Evolutionary conservation across 2,329 filamentous ascomycete species (phyloP), one percentile per base, ranked within the genome.

Genomic region (Xylaria sp.): DNA sequence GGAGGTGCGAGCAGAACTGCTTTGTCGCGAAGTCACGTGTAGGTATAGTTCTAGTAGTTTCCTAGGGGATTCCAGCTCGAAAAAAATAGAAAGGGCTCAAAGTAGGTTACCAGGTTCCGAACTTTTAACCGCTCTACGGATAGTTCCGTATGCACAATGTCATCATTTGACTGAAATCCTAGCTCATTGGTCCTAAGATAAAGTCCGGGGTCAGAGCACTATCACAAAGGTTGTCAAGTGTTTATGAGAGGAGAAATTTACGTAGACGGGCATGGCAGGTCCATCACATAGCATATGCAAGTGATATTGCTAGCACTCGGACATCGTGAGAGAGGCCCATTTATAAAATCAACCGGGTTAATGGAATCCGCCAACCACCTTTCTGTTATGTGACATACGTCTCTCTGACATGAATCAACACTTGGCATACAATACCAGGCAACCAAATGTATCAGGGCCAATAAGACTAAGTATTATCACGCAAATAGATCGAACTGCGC

Each of bases 301-400:
- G 33, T 19, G 37, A 55, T 58, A 57, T 58, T 43, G 4, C 12
- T 28, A 23, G 28, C 38, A 33, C 19, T 9, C 50, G 28, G 38
- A 33, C 19, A n/a, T 50, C 35, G 33, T 37, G 37, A 37, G 45
- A 7, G 49, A 46, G 28, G 35, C 45, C 19, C 8, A 35, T 17
- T n/a, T 50, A 21, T 31, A n/a, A 17, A 43, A 28, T 23, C 17
- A 43, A 53, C 60, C 60, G 60, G 54, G 60, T 50, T 62, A 57
- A 58, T 58, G 54, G 60, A 54, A 35, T 38, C 60, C 60, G 49
- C 60, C 60, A 62, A 62, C 60, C 54, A 58, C 37, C n/a, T 42
- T 28, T 35, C 33, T 17, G 12, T 28, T 19, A 23, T 7, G 17
- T 25, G 42, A 31, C 51, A n/a, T 35, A 6, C 35, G 2, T 12